Evolutionary conservation across 192 early-diverging fungal species (phyloP).

Genomic region (Coemansia reversa): DNA sequence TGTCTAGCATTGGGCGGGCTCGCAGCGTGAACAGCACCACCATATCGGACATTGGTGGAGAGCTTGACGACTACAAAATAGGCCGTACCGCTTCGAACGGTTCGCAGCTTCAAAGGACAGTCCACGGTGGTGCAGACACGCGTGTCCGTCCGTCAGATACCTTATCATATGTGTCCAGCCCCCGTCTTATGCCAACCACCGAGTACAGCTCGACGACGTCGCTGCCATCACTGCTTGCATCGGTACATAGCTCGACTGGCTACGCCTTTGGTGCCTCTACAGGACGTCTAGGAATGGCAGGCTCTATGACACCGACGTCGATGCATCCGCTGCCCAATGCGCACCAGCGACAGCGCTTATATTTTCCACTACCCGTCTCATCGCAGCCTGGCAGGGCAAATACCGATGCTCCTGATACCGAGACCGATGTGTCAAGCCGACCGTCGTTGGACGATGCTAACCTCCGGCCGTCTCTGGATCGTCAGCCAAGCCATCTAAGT

Average conservation of each 20-base stretch:
- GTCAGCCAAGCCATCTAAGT: constrained; percentile 46
- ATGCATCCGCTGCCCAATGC: constrained; percentile 1
- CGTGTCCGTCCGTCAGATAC: constrained; percentile 20
- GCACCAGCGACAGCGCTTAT: constrained; percentile 34
- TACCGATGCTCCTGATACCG: constrained; percentile 32
- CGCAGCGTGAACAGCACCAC: constrained; percentile 14
- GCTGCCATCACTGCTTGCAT: constrained; percentile 28
- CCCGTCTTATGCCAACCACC: constrained; percentile 29
- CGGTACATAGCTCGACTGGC: constrained; percentile 12
- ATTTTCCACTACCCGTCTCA: constrained; percentile 22
- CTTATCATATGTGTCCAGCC: constrained; percentile 30
- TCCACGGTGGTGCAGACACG: constrained; percentile 15
- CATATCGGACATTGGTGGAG: constrained; percentile 9
- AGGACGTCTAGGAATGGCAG: constrained; percentile 22
- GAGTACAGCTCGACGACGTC: constrained; percentile 46
- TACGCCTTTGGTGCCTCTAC: constrained; percentile 26
- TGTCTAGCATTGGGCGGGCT: constrained; percentile 9
- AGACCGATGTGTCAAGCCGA: constrained; percentile 40
- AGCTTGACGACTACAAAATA: constrained; percentile 35
- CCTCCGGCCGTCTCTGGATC: constrained; percentile 30
- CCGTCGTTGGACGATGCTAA: constrained; percentile 48
- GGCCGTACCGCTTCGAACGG: constrained; percentile 29
- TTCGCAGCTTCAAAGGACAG: constrained; percentile 14
- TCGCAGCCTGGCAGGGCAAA: constrained; percentile 30
- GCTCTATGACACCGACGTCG: constrained; percentile 1